Evolutionary conservation across 1,139 yeast species (phyloP), one percentile per base, ranked within the genome.

Genomic region (Suhomyces yuchorum): DNA sequence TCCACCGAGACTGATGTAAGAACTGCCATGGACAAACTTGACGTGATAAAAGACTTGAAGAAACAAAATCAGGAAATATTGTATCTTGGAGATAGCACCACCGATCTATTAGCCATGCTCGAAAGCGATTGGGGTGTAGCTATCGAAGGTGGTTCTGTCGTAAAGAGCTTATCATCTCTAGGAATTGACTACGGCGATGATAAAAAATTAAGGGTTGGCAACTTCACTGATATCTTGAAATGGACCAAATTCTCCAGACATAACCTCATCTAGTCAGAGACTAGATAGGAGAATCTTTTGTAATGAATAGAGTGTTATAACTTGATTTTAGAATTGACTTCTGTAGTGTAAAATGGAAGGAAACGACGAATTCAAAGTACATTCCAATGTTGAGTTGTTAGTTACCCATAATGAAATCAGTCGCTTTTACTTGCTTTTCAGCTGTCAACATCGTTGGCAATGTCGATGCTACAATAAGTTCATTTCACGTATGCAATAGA

Each of bases 51-150:
- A 8, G 38, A 53, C 5, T 51, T 76, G 1, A 51, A 57, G 18
- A 46, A 51, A 8, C 38, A 51, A 17, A 48, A 52, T 7, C 51
- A 53, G 19, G 54, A 50, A 0, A 48, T 75, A 0, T 63, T 77
- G 42, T 85, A 84, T 57, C 67, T 84, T 14, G 93, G 93, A 1
- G 93, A 86, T 57, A 82, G 88, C 51, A 57, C 78, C 1, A 82
- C 88, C 0, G 93, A 86, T 63, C 65, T 84, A 14, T 62, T 82
- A 34, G 75, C 84, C 1, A 62, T 85, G 59, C 50, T 80, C 11
- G 71, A 70, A 33, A 80, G 82, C 2, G 77, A 76, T 49, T 52
- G 63, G 17, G 88, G 86, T 0, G 64, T 84, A 4, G 71, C 79
- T 0, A 70, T 84, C 43, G 40, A 35, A 15, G 37, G 24, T 2